These are phyloP conservation scores for Arxiozyma bovina DNA, from an alignment of 1,139 yeast species.

Conservation along the genomic window DNA sequence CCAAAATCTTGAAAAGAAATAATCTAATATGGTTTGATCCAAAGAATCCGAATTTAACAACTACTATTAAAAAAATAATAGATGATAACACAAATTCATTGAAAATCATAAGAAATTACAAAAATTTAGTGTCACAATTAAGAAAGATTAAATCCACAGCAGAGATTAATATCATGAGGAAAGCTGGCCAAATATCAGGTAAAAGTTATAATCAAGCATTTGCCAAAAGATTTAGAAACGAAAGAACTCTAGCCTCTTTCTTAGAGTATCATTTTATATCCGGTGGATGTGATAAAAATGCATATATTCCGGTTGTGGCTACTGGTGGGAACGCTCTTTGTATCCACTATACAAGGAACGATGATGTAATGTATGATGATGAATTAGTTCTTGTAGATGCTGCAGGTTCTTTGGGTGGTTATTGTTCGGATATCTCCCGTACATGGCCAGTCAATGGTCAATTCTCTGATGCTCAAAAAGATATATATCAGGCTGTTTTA, in stretches of 20 bases:
- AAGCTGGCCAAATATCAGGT: conserved; percentile 75
- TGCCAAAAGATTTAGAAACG: conserved; percentile 56
- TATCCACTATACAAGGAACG: conserved; percentile 85
- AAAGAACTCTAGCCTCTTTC: conserved; percentile 70
- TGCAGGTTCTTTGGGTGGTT: conserved; percentile 89
- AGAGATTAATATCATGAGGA: conserved; percentile 71
- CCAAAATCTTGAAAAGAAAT: conserved; percentile 40
- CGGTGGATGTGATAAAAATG: conserved; percentile 84
- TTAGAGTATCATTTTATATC: conserved; percentile 73
- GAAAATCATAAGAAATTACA: conserved; percentile 9
- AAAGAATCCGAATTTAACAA: conserved; percentile 3
- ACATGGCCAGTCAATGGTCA: conserved; percentile 85
- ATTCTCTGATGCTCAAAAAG: conserved; percentile 71
- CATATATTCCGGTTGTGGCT: conserved; percentile 94
- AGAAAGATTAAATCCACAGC: conserved; percentile 66
- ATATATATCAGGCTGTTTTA: conserved; percentile 79
- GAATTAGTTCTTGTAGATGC: conserved; percentile 93
- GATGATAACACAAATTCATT: conserved; percentile 9
- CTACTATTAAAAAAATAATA: conserved; percentile 17
- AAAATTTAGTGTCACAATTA: conserved; percentile 44
- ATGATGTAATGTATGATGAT: conserved; percentile 61
- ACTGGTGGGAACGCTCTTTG: conserved; percentile 81
- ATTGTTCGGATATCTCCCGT: conserved; percentile 90
- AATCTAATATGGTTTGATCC: conserved; percentile 45
- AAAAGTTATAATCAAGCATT: conserved; percentile 78